A percentile compares a stretch with the other conserved stretches of the same genome.
These are phyloP conservation scores for Drechslera avenae DNA, from an alignment of 2,329 filamentous ascomycete species.

Conservation along the genomic window DNA sequence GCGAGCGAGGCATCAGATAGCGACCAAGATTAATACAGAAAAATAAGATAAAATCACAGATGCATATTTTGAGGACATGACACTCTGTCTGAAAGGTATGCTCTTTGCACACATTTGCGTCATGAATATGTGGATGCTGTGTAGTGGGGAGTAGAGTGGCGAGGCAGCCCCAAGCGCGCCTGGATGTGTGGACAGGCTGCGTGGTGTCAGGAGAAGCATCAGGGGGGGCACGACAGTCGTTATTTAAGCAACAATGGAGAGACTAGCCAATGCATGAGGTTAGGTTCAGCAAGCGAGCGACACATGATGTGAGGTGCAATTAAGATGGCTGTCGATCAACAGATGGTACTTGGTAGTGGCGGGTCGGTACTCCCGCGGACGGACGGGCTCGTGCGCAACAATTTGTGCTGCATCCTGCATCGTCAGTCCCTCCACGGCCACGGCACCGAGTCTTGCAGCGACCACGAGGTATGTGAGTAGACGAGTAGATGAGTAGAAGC, in stretches of 20 bases:
- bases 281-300: background rate
- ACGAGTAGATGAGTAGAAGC: no score
- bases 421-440: constrained; percentile 29
- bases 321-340: constrained; percentile 27
- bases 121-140: background rate
- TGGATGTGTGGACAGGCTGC: background rate
- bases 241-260: background rate
- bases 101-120: constrained; percentile 1
- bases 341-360: constrained; percentile 11
- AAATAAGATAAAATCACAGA: background rate
- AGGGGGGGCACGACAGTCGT: background rate
- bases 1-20: constrained; percentile 9
- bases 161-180: background rate
- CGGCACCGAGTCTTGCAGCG: constrained; percentile 13
- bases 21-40: constrained; percentile 5
- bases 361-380: constrained; percentile 12
- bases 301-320: constrained; percentile 26
- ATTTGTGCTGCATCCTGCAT: constrained; percentile 18
- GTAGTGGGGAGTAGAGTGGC: background rate
- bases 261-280: background rate
- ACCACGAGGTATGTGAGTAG: constrained; percentile 8
- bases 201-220: background rate
- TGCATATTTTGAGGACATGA: background rate
- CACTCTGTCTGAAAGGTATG: background rate
- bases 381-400: constrained; percentile 23